These are phyloP conservation scores for Epithemia pelagica DNA, from an alignment of 108 stramenopile species.

Conservation along the genomic window DNA sequence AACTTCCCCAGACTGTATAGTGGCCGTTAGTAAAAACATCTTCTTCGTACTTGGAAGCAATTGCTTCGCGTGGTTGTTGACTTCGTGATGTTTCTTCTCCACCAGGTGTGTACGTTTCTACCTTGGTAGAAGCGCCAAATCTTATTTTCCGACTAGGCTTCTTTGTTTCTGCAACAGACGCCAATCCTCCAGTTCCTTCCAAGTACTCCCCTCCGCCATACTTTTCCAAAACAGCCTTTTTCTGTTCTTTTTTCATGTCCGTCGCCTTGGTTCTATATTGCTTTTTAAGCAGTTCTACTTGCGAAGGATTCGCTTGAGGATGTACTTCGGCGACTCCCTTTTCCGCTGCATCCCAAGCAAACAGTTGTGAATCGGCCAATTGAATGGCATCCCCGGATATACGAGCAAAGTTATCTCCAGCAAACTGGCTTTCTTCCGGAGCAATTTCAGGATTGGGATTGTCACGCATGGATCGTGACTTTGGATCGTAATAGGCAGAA, in stretches of 20 bases:
- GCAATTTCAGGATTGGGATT: slow-evolving; percentile 90
- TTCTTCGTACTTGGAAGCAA: slow-evolving; percentile 95
- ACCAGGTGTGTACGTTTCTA: slow-evolving; percentile 81
- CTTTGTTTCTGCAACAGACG: slow-evolving; percentile 20
- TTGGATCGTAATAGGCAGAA: slow-evolving; percentile 94
- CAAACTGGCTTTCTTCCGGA: slow-evolving; percentile 66
- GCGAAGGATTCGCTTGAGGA: slow-evolving; percentile 93
- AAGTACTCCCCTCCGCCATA: slow-evolving; percentile 92
- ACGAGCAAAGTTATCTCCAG: slow-evolving; percentile 95
- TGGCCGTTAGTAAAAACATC: slow-evolving; percentile 89
- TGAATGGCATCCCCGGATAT: slow-evolving; percentile 87
- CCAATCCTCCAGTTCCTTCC: slow-evolving; percentile 51
- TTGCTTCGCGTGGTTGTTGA: slow-evolving; percentile 17
- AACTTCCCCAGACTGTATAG: slow-evolving; percentile 94
- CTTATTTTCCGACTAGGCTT: slow-evolving; percentile 40
- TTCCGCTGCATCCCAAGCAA: slow-evolving; percentile 96
- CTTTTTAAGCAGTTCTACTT: slow-evolving; percentile 86
- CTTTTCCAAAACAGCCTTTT: slow-evolving; percentile 84
- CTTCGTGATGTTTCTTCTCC: slow-evolving; percentile 35
- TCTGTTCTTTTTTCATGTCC: slow-evolving; percentile 67
- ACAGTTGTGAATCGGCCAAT: slow-evolving; percentile 88
- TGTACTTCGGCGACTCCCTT: slow-evolving; percentile 65
- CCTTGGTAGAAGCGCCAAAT: slow-evolving; percentile 60
- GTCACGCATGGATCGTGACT: slow-evolving; percentile 94
- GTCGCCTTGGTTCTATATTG: slow-evolving; percentile 71